A percentile compares a stretch with the other conserved stretches of the same genome.
phyloP scores from a whole-genome alignment of 495 filamentous ascomycete genomes.

The Diplogelasinospora grovesii region DNA sequence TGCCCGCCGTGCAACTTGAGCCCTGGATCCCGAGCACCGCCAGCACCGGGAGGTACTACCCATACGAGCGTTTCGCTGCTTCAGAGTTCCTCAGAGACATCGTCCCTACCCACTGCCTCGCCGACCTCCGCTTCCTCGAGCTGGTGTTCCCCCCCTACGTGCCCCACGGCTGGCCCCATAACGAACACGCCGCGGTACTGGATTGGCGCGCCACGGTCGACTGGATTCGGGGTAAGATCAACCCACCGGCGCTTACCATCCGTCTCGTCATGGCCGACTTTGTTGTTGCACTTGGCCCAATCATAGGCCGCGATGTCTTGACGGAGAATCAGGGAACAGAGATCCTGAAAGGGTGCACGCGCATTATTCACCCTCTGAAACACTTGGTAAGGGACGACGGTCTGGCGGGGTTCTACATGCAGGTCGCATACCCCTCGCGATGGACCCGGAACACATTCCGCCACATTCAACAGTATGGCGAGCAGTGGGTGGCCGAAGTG shows the following conservation, averaged over 20 bases:
- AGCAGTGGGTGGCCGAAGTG: background rate
- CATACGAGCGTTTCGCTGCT: constrained; percentile 4
- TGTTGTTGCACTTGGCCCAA: no score
- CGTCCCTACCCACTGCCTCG: constrained; percentile 5
- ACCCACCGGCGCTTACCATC: constrained; percentile 3
- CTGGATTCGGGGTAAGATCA: constrained; percentile 6
- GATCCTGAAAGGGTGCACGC: background rate
- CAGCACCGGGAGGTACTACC: constrained; percentile 4
- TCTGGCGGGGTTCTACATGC: background rate
- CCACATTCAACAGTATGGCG: background rate
- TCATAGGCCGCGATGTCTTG: background rate
- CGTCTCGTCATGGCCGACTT: constrained; percentile 5
- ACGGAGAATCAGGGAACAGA: background rate
- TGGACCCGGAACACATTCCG: background rate
- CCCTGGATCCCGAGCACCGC: background rate
- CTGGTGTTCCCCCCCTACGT: constrained; percentile 9
- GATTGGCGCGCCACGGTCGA: constrained; percentile 5
- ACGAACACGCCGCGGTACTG: constrained; percentile 1
- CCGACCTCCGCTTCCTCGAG: constrained; percentile 8
- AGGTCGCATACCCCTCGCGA: background rate
- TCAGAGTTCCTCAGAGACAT: constrained; percentile 7
- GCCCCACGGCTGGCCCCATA: background rate
- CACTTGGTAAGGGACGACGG: constrained; percentile 1
- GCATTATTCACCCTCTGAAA: background rate
- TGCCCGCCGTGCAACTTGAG: background rate